Evolutionary conservation across 2,329 filamentous ascomycete species (phyloP), one percentile per base, ranked within the genome.

Genomic region (Nigrospora oryzae): DNA sequence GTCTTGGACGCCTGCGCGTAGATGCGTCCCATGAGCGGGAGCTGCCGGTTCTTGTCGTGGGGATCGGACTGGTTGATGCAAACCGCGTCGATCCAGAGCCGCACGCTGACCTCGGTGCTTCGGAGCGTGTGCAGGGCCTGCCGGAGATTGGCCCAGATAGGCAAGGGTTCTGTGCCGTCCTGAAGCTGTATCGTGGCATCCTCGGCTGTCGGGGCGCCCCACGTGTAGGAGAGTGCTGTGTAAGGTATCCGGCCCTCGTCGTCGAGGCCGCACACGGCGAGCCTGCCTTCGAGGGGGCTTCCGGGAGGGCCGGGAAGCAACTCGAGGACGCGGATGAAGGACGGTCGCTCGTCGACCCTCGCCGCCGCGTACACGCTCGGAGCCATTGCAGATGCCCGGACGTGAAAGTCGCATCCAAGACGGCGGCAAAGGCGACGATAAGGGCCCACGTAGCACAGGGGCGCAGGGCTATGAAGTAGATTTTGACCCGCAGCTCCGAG

Each of bases 81-180:
- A 13, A 49, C 40, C 1, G 49, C 49, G 30, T 51, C 49, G 5
- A 49, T 39, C 49, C 47, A 51, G 1, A 51, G 38, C 28, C n/a
- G 13, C 30, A 40, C 38, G 15, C 10, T 14, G 23, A 16, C 31
- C 10, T 40, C n/a, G 14, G 23, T 8, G 5, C 31, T 16, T 6
- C 38, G 30, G 30, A 40, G 23, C 15, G n/a, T 31, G 15, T 33
- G 15, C n/a, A 40, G 12, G 30, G 38, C 38, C 11, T 33, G 30
- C 16, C 33, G 28, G 28, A 40, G 38, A 3, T 40, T 31, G 7
- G 38, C 13, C 38, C 38, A 32, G 17, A 40, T 30, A n/a, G 19
- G n/a, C 10, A 40, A 30, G 3, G 38, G 38, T 1, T 12, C 11
- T 12, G 23, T 32, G 30, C 7, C 30, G 10, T 31, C 38, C 32